Evolutionary conservation across 1,284 basidiomycete genomes (phyloP).

Genomic region (Schizopora paradoxa): DNA sequence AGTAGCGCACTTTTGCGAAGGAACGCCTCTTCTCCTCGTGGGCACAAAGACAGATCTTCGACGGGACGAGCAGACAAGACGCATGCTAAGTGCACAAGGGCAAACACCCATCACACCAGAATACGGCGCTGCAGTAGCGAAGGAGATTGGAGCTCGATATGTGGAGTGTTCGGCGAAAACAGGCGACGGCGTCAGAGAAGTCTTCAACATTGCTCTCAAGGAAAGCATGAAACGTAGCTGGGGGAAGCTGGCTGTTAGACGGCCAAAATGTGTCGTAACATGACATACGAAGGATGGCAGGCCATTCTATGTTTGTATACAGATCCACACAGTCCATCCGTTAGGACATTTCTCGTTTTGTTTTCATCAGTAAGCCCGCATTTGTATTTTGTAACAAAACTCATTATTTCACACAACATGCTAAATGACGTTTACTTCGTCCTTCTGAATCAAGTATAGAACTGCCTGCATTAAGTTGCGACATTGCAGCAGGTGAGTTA

Average conservation of each 20-base stretch:
- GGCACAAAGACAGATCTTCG: slow-evolving; percentile 94
- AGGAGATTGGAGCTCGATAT: slow-evolving; percentile 93
- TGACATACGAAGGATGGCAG: too few relatives aligned
- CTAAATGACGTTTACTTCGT: too few relatives aligned
- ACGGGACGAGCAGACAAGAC: slow-evolving; percentile 78
- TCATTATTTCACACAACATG: too few relatives aligned
- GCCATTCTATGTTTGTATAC: too few relatives aligned
- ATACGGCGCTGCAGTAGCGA: slow-evolving; percentile 76
- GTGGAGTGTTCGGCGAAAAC: slow-evolving; percentile 94
- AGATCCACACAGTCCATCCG: too few relatives aligned
- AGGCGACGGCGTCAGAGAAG: slow-evolving; percentile 84
- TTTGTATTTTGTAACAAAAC: too few relatives aligned
- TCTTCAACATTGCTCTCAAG: slow-evolving; percentile 86
- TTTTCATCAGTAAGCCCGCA: too few relatives aligned
- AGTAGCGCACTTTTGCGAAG: slow-evolving; percentile 95
- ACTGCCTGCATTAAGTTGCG: too few relatives aligned
- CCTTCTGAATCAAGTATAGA: too few relatives aligned
- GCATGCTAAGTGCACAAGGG: slow-evolving; percentile 93
- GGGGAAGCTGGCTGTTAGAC: slow-evolving; percentile 70
- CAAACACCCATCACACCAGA: slow-evolving; percentile 77
- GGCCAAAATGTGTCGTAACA: too few relatives aligned
- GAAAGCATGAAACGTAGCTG: slow-evolving; percentile 79
- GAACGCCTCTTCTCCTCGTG: slow-evolving; percentile 88
- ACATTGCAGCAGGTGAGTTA: too few relatives aligned
- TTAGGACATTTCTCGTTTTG: too few relatives aligned